These are phyloP conservation scores for Craterostigma plantagineum DNA, from an alignment of 257 asterid genomes.

Conservation along the genomic window DNA sequence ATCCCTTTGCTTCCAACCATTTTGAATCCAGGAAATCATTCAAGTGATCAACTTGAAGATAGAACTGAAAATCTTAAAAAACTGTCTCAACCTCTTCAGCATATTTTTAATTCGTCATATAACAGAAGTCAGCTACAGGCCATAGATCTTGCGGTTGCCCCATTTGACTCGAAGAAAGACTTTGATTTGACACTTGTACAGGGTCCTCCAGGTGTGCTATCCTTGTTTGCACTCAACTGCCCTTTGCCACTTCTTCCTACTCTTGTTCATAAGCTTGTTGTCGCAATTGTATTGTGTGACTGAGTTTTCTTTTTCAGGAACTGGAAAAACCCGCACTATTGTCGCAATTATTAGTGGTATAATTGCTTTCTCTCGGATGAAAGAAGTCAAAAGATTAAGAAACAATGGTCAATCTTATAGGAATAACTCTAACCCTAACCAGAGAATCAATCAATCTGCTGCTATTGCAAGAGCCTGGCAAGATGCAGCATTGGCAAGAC, in stretches of 20 bases:
- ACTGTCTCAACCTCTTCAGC: slow-evolving; percentile 52
- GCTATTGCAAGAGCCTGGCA: slow-evolving; percentile 97
- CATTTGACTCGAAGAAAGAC: slow-evolving; percentile 38
- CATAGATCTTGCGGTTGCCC: slow-evolving; percentile 57
- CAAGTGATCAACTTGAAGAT: slow-evolving; percentile 20
- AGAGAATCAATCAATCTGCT: slow-evolving; percentile 59
- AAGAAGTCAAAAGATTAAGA: slow-evolving; percentile 28
- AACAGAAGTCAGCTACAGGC: slow-evolving; percentile 87
- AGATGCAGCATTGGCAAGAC: slow-evolving; percentile 90
- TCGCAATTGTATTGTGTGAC: slow-evolving; percentile 7
- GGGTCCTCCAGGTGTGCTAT: slow-evolving; percentile 92
- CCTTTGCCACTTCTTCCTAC: slow-evolving; percentile 3
- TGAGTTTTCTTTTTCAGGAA: slow-evolving; percentile 31
- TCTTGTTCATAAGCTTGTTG: slow-evolving; percentile 4
- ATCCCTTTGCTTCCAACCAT: slow-evolving; percentile 81
- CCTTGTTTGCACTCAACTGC: slow-evolving; percentile 5
- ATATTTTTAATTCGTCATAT: slow-evolving; percentile 49
- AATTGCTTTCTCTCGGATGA: slow-evolving; percentile 50
- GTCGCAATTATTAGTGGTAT: slow-evolving; percentile 75
- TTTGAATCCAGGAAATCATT: slow-evolving; percentile 53
- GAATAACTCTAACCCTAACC: slow-evolving; percentile 19
- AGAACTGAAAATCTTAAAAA: slow-evolving; percentile 29
- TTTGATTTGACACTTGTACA: slow-evolving; percentile 74
- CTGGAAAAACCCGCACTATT: slow-evolving; percentile 90
- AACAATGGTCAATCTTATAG: slow-evolving; percentile 17